Evolutionary conservation across 306 rosid genomes (phyloP), one percentile per base, ranked within the genome.

Genomic region (Acacia acuminata): DNA sequence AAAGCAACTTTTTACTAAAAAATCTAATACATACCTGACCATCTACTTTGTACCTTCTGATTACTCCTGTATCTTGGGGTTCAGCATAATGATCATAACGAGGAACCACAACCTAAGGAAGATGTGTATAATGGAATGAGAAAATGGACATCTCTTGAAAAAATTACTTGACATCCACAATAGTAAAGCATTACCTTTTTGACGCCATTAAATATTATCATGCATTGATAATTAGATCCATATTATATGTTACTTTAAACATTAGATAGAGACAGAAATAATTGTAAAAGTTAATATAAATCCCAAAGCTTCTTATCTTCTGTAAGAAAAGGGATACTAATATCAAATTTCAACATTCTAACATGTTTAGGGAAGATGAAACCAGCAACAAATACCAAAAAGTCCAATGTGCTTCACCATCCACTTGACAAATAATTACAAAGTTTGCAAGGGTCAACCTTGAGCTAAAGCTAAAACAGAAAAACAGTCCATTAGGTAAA

Each of bases 61-160:
- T 89, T 25, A 96, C 76, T 85, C 98, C 98, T 44, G 74, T 38
- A 40, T 92, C 84, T 78, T 85, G 85, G 83, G 91, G 73, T 73
- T 91, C 97, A 10, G 88, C 81, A 80, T 96, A 96, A 83, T 86
- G 55, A 61, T 90, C 90, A 78, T 96, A 96, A 17, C 72, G 87
- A 77, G 99, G 99, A 71, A 73, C 89, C 77, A 91, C 93, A 88
- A 96, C 94, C 99, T 96, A 76, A 56, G 81, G 75, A 25, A 56
- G 82, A 79, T 44, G 42, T 77, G 86, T 87, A 80, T 32, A 71
- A 55, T 20, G 20, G 74, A 48, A 43, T 43, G 73, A 43, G 82
- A 65, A 48, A 79, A 63, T 27, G 44, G 53, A 45, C 60, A 70
- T 68, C 58, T 61, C 36, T 40, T 43, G 8, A 0, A 53, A 55